phyloP scores from a whole-genome alignment of 2,329 filamentous ascomycete genomes.

The Fusarium temperatum region DNA sequence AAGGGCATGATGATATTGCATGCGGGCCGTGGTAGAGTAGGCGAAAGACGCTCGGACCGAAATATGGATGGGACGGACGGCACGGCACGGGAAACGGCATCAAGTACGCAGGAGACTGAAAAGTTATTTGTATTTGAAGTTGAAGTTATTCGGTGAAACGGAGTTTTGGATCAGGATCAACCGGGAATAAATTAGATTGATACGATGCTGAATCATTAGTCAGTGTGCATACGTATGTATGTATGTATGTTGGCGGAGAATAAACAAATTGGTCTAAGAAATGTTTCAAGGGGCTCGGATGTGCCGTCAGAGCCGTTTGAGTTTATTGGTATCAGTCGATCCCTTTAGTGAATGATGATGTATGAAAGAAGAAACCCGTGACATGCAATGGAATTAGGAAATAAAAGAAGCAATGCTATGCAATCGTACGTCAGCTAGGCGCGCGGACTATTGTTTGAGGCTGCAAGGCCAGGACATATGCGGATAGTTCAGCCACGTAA shows the following conservation, averaged over 20 bases:
- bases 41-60: constrained; percentile 5
- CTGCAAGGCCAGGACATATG: neutral
- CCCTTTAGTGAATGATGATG: neutral
- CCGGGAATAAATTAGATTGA: neutral
- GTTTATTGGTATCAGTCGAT: constrained; percentile 4
- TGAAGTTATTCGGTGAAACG: neutral
- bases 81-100: constrained; percentile 19
- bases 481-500: constrained; percentile 1
- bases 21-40: neutral
- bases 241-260: neutral
- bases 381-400: neutral
- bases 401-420: neutral
- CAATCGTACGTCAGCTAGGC: constrained; percentile 12
- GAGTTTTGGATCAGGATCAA: neutral
- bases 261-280: neutral
- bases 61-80: constrained; percentile 9
- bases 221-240: no score
- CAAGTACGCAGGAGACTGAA: neutral
- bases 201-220: neutral
- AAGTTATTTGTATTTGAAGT: neutral
- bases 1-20: neutral
- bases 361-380: neutral
- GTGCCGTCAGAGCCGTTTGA: constrained; percentile 34
- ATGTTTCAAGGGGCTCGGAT: constrained; percentile 11
- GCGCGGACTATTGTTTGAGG: neutral